phyloP scores from a whole-genome alignment of 2,329 filamentous ascomycete genomes.

The Cladosporium sp. region DNA sequence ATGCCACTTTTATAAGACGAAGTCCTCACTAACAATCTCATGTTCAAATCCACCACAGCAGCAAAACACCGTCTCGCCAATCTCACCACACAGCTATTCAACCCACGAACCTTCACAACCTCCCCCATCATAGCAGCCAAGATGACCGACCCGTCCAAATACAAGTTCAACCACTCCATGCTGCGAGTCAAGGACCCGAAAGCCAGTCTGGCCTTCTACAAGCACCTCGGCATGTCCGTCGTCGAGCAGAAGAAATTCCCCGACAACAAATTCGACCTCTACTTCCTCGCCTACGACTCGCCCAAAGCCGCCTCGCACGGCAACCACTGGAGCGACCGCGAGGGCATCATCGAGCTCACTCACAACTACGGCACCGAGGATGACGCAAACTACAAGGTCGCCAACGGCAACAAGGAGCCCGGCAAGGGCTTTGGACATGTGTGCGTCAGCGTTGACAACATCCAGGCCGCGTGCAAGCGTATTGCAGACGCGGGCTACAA shows the following conservation, averaged over 20 bases:
- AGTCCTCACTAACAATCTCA: not conserved
- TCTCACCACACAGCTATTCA: conserved; percentile 22
- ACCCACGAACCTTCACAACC: not conserved
- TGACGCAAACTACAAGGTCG: conserved; percentile 75
- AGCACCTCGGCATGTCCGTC: conserved; percentile 83
- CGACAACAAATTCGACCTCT: conserved; percentile 89
- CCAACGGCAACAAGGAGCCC: conserved; percentile 90
- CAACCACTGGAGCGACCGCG: conserved; percentile 73
- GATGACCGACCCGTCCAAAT: conserved; percentile 61
- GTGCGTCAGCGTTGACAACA: conserved; percentile 66
- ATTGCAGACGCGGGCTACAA: conserved; percentile 87
- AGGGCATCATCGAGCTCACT: conserved; percentile 77
- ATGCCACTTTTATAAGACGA: conserved; percentile 5
- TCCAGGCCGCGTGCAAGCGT: conserved; percentile 85
- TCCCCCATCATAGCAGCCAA: conserved; percentile 45
- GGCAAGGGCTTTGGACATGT: conserved; percentile 81
- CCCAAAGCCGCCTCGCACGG: conserved; percentile 72
- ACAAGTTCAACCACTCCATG: conserved; percentile 65
- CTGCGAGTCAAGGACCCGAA: conserved; percentile 88
- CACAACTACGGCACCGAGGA: conserved; percentile 77
- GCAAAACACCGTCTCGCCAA: conserved; percentile 16
- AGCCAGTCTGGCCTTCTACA: conserved; percentile 82
- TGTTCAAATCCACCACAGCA: conserved; percentile 1
- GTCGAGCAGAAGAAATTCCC: conserved; percentile 80
- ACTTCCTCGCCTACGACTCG: conserved; percentile 89